Base-by-base conservation (phyloP, 2,329 filamentous ascomycete species). In the Sporothrix pseudoabietina region DNA sequence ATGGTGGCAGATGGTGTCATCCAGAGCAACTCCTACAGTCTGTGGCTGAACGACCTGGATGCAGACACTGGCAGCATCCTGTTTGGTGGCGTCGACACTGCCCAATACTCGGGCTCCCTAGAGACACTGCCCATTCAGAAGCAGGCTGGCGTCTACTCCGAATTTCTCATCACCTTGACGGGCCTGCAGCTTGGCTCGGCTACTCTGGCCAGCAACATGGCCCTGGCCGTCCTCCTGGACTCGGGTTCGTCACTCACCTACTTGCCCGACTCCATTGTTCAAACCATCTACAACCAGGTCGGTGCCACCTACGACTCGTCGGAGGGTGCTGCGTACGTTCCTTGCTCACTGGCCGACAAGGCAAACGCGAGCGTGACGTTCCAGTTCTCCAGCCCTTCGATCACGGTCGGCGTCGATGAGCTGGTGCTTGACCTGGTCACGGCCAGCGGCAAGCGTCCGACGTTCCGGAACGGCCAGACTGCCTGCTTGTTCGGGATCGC, bases 41-140 rank as follows among this genome's bases (percentile, higher is more conserved):
- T 95, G 59, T 94, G 90, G 89, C 84, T 94, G 22, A 91, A 94
- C 81, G 91, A 94, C 78, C 82, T 93, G 8, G 86, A 90, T 75
- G 84, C 91, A 32, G 87, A 81, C 77, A 88, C 84, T 0, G 92
- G 92, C 71, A 90, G 84, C 74, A 89, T 94, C 71, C 82, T 94
- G 1, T 94, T 94, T 77, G 92, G 92, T 41, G 92, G 92, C 41
- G 87, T 94, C 73, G 91, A 94, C 80, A 87, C 85, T 2, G 87
- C 82, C 30, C 89, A 90, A 76, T 94, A 88, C 79, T 78, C 82
- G 2, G 92, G 91, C 26, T 79, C 84, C 4, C 84, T 95, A 41
- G 80, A 88, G 74, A 92, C 90, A 0, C 80, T 95, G 1, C 92
- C 92, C 2, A 84, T 95, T 71, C 87, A 92, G 77, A 82, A 82